Conservation (phyloP, 176 grass and related monocot genomes). For the Rhynchospora breviuscula region DNA sequence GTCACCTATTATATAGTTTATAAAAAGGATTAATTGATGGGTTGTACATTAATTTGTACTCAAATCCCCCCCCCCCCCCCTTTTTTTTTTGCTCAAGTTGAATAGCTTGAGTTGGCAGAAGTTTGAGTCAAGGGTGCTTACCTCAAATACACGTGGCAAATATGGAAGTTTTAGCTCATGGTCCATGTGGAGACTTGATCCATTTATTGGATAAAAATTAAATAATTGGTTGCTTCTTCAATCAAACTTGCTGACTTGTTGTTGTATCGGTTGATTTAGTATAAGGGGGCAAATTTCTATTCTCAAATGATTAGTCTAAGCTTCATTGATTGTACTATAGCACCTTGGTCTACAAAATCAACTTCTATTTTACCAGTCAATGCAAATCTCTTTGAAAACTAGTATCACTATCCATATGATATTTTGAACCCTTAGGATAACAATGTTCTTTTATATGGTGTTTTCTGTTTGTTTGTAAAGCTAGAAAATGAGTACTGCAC, state of each 20-base stretch:
- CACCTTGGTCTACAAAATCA: neutral
- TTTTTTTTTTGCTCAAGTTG: neutral
- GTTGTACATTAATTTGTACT: neutral
- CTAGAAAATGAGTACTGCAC: conserved; percentile 34
- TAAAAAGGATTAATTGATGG: neutral
- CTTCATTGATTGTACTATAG: conserved; percentile 4
- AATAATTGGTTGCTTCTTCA: conserved; percentile 8
- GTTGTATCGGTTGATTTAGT: neutral
- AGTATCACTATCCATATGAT: neutral
- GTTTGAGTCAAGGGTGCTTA: neutral
- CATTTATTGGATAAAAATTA: neutral
- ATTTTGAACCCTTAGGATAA: neutral
- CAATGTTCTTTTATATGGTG: neutral
- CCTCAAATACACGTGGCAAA: neutral
- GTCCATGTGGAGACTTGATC: neutral
- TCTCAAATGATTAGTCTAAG: conserved; percentile 8
- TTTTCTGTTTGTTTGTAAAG: neutral
- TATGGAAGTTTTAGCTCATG: neutral
- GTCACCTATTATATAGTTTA: neutral
- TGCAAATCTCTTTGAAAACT: neutral
- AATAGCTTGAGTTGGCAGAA: neutral
- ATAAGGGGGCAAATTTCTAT: neutral
- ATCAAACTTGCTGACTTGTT: neutral
- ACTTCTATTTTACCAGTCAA: neutral
- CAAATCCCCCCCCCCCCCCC: too few relatives aligned